Base-by-base conservation (phyloP, 1,284 basidiomycete species). In the Puccinia horiana region DNA sequence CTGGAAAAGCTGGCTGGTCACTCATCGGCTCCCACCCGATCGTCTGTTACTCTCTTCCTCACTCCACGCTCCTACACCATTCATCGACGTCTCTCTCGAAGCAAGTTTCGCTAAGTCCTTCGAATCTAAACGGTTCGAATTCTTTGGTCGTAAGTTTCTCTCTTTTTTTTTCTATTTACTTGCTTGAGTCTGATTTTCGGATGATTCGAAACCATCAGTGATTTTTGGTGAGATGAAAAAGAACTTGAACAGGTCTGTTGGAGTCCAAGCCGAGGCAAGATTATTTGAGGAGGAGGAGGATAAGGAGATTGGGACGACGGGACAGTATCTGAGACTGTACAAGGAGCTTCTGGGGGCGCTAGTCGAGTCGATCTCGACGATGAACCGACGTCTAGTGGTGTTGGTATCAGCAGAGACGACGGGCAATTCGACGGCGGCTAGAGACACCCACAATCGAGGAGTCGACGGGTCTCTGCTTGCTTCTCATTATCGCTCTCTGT, bases 191-290 rank as follows among this genome's bases (percentile, higher is more conserved):
- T 23, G 35, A 9, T 37, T 67, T 40, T 42, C 9, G n/a, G 12
- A 52, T 47, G 6, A 16, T 2, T 52, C 16, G 47, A 29, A 40
- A 32, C 67, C n/a, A 3, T 35, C 32, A 75, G 74, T 56, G 40
- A 56, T 76, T 56, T 76, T 76, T 20, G 54, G 54, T 3, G 54
- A 76, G 54, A 76, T 76, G 74, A 42, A 29, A 35, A 29, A 35
- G n/a, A 26, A 76, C 26, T 47, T 76, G 74, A 54, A 9, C 20
- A 4, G 8, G 26, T 54, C 54, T 3, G 42, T 52, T 49, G 42
- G 18, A 23, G 4, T 37, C 8, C 29, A 65, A 14, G 61, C n/a
- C n/a, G n/a, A n/a, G n/a, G n/a, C n/a, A n/a, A n/a, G 32, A 42
- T 29, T 16, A 12, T 32, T 12, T 32, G 63, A 1, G 18, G 23